Conservation (phyloP, 2,329 filamentous ascomycete genomes). For the Aureobasidium vineae region DNA sequence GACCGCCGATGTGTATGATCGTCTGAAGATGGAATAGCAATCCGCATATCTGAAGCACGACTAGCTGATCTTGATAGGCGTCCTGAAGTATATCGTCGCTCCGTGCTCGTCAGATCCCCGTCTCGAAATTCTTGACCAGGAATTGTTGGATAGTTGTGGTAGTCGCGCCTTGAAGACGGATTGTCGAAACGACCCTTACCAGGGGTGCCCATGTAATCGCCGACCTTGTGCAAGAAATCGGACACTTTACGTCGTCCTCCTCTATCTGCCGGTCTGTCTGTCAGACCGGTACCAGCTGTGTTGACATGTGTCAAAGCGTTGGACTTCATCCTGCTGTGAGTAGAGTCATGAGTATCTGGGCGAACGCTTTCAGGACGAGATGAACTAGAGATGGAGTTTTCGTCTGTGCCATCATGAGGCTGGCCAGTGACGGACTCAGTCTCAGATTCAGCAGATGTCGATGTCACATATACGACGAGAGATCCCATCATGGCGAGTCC, state of each 20-base stretch:
- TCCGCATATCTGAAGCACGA: slow-evolving; percentile 36
- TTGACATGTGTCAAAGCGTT: not conserved
- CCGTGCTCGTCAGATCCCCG: slow-evolving; percentile 41
- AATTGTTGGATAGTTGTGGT: slow-evolving; percentile 55
- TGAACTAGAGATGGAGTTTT: not conserved
- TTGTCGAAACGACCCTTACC: slow-evolving; percentile 45
- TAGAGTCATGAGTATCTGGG: not conserved
- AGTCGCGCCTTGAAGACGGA: slow-evolving; percentile 49
- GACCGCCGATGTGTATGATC: not conserved
- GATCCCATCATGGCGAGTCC: slow-evolving; percentile 59
- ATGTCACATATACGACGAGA: slow-evolving; percentile 54
- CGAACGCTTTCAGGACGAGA: not conserved
- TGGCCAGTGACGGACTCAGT: not conserved
- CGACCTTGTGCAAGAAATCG: slow-evolving; percentile 46
- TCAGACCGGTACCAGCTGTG: not conserved
- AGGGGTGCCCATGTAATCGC: slow-evolving; percentile 22
- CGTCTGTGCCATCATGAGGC: not conserved
- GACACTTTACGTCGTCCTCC: slow-evolving; percentile 47
- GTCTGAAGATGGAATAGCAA: slow-evolving; percentile 11
- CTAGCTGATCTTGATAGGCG: slow-evolving; percentile 43
- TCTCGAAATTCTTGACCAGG: slow-evolving; percentile 56
- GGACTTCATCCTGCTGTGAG: not conserved
- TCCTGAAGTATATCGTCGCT: slow-evolving; percentile 44
- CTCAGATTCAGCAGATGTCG: slow-evolving; percentile 29
- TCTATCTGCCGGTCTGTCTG: slow-evolving; percentile 28